These are phyloP conservation scores for Dicorynia guianensis DNA, from an alignment of 306 rosid genomes.

Conservation along the genomic window DNA sequence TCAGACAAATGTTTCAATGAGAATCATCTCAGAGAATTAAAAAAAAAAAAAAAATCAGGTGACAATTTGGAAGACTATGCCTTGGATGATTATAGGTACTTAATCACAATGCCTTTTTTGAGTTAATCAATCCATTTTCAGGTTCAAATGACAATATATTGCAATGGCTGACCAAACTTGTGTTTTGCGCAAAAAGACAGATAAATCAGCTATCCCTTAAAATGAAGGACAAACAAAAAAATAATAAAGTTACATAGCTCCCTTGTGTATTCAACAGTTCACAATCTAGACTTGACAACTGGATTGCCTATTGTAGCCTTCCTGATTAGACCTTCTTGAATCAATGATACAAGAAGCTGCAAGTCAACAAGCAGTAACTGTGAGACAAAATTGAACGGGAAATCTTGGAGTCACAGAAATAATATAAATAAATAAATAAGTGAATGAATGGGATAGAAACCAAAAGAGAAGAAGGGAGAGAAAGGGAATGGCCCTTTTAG, in stretches of 20 bases:
- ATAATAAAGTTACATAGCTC: conserved; percentile 23
- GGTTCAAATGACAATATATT: no score
- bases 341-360: conserved; percentile 65
- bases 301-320: conserved; percentile 38
- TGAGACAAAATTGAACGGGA: conserved; percentile 23
- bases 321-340: conserved; percentile 87
- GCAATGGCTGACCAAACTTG: no score
- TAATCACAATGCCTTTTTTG: no score
- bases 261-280: conserved; percentile 37
- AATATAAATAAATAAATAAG: background rate
- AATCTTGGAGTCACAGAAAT: conserved; percentile 11
- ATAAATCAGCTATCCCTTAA: background rate
- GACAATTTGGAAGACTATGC: no score
- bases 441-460: background rate
- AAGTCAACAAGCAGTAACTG: conserved; percentile 18
- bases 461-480: background rate
- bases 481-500: background rate
- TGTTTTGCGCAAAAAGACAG: background rate
- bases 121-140: no score
- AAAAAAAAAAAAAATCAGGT: background rate
- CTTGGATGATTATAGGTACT: no score
- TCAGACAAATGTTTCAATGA: conserved; percentile 9
- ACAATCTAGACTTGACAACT: conserved; percentile 62
- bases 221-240: background rate
- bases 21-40: background rate